Evolutionary conservation across 1,284 basidiomycete genomes (phyloP).

Genomic region (Naganishia sp.): DNA sequence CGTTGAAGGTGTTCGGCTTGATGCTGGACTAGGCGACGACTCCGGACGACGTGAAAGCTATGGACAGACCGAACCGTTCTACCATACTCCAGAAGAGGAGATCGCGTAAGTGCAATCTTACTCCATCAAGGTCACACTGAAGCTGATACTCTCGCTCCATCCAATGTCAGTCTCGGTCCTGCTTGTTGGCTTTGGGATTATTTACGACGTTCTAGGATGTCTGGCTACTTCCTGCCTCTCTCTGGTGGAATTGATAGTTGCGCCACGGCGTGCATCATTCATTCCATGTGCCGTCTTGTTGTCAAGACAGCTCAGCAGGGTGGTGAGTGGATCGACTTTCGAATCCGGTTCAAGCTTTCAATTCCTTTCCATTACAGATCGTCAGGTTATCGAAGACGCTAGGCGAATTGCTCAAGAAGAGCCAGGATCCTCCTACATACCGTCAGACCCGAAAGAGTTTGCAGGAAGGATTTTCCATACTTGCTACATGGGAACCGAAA

Average conservation of each 20-base stretch:
- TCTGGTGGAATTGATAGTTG: conserved; percentile 98
- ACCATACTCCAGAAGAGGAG: conserved; percentile 91
- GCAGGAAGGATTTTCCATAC: conserved; percentile 88
- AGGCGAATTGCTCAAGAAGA: conserved; percentile 83
- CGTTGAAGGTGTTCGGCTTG: conserved; percentile 64
- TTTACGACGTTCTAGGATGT: conserved; percentile 84
- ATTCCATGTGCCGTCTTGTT: conserved; percentile 93
- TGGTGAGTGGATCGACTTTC: conserved; percentile 57
- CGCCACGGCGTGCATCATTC: conserved; percentile 91
- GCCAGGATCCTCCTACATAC: conserved; percentile 75
- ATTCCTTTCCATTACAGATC: conserved; percentile 58
- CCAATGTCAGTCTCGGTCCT: conserved; percentile 73
- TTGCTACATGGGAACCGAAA: conserved; percentile 98
- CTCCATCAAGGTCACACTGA: background rate
- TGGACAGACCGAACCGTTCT: conserved; percentile 60
- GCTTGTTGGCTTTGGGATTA: conserved; percentile 99
- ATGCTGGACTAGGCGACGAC: conserved; percentile 58
- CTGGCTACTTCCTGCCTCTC: conserved; percentile 94
- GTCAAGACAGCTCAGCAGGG: conserved; percentile 69
- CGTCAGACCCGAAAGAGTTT: conserved; percentile 83
- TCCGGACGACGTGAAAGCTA: conserved; percentile 67
- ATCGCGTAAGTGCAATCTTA: conserved; percentile 72
- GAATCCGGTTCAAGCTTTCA: background rate
- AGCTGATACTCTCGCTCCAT: background rate
- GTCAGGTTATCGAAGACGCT: conserved; percentile 87